Percentiles rank a stretch among this genome's conserved stretches.
These are phyloP conservation scores for Luvunga scandens DNA, from an alignment of 345 rosid species.

Conservation along the genomic window DNA sequence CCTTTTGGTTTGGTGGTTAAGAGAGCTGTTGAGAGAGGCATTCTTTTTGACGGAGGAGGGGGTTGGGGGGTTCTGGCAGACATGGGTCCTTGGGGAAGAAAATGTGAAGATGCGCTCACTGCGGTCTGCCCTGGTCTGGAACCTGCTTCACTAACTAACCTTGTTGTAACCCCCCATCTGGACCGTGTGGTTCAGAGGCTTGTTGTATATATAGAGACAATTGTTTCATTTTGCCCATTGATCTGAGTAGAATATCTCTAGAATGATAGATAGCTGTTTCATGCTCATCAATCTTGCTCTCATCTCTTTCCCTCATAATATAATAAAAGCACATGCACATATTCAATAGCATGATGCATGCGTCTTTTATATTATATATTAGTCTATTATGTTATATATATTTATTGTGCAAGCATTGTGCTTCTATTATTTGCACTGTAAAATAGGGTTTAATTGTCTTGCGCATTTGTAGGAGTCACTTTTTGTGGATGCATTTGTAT, in stretches of 20 bases:
- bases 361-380: neutral
- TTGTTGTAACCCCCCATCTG: constrained; percentile 31
- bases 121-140: constrained; percentile 9
- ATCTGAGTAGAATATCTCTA: constrained; percentile 37
- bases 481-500: neutral
- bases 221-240: constrained; percentile 44
- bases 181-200: constrained; percentile 42
- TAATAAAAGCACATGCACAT: neutral
- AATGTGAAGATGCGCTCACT: constrained; percentile 10
- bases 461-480: neutral
- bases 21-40: constrained; percentile 27
- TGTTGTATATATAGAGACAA: constrained; percentile 57
- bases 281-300: constrained; percentile 27
- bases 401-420: too few species aligned
- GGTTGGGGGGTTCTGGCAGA: neutral
- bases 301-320: neutral
- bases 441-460: neutral
- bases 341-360: neutral
- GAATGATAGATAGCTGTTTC: constrained; percentile 36
- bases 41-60: constrained; percentile 14
- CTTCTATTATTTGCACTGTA: too few species aligned
- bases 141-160: constrained; percentile 33
- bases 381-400: neutral
- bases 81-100: constrained; percentile 13
- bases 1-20: constrained; percentile 18